Percentiles rank a stretch among this genome's conserved stretches.
Evolutionary conservation across 148 eudicot species (phyloP).

Genomic region (Camellia lanceoleosa): DNA sequence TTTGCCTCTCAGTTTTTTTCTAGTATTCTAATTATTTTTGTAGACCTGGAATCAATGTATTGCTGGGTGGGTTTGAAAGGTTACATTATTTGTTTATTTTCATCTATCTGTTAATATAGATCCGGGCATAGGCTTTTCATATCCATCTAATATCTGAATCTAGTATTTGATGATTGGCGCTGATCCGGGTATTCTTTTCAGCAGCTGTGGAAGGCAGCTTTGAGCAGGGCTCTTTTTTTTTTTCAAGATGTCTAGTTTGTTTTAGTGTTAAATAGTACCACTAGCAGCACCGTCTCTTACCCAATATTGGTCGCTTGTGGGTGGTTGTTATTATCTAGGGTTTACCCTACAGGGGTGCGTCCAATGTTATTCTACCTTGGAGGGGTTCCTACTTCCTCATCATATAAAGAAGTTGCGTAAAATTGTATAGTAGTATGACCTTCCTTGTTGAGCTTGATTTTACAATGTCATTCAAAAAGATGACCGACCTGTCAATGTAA

Average conservation of each 20-base stretch:
- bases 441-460: too few relatives aligned
- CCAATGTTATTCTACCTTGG: too few relatives aligned
- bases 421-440: too few relatives aligned
- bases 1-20: background rate
- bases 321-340: too few relatives aligned
- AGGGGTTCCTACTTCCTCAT: too few relatives aligned
- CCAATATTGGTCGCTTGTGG: too few relatives aligned
- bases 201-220: background rate
- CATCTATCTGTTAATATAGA: background rate
- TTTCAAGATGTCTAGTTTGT: background rate
- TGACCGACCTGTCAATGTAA: background rate
- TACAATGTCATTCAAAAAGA: too few relatives aligned
- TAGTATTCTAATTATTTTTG: too few relatives aligned
- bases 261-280: background rate
- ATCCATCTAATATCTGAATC: background rate
- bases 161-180: slow-evolving; percentile 8
- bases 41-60: background rate
- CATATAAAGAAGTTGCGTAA: background rate
- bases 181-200: background rate
- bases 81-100: background rate
- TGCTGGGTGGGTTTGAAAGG: background rate
- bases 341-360: too few relatives aligned
- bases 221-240: background rate
- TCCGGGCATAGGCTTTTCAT: slow-evolving; percentile 4
- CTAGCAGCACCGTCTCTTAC: too few relatives aligned